Base-by-base conservation (phyloP, 768 basidiomycete genomes). In the Hysterangium stoloniferum region DNA sequence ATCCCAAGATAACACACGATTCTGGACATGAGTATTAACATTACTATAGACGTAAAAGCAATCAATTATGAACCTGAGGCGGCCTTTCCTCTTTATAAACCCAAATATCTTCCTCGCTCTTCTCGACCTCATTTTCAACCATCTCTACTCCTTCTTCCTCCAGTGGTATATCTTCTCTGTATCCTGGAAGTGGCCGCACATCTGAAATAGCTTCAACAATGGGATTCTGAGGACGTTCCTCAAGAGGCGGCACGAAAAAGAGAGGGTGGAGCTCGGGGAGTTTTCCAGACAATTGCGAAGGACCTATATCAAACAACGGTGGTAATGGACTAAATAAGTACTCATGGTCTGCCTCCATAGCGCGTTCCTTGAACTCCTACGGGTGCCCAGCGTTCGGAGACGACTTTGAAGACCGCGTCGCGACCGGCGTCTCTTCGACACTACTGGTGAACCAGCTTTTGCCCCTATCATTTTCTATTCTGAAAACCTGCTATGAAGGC, bases 141-240 rank as follows among this genome's bases (percentile, higher is more conserved):
- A 15, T 13, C 37, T 40, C 17, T 22, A 40, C 44, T 34, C 31
- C 17, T 20, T 47, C 32, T 17, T 34, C 24, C 13, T 7, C 17
- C 22, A 2, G 12, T 22, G 15, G 44, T 4, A 19, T 22, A 13
- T 43, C 17, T 3, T 20, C 41, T 13, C 4, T 43, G 11, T 19
- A 17, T 17, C 29, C 24, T 25, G 25, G 19, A 4, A 13, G 35
- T 8, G 35, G 34, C 36, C 29, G 12, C 12, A 11, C 6, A 19
- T 42, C 41, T 7, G 24, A 28, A 20, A 86, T 54, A 15, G 71
- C 66, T 36, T 84, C 79, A 63, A 88, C 68, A 55, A 88, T 86
- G 2, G 86, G 86, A 61, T 90, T 81, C 60, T 88, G 86, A 2
- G 86, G 86, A 55, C 75, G 78, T 52, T 87, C 76, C n/a, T 71